A percentile compares a stretch with the other conserved stretches of the same genome.
These are phyloP conservation scores for Friedmanniomyces endolithicus DNA, from an alignment of 495 filamentous ascomycete species.

Conservation along the genomic window DNA sequence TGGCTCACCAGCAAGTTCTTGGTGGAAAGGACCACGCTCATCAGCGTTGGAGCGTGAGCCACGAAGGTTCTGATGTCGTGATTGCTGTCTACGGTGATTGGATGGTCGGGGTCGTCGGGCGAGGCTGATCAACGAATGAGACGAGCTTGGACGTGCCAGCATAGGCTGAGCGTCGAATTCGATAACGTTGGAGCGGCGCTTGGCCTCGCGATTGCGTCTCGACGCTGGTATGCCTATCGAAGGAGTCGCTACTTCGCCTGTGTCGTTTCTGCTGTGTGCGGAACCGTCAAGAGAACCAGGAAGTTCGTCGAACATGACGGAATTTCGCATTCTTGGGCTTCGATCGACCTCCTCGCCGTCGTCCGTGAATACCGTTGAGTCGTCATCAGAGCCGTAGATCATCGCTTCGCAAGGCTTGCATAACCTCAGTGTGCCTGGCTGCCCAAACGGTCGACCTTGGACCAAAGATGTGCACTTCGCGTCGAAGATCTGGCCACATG, in stretches of 20 bases:
- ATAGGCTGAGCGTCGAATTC: slow-evolving; percentile 70
- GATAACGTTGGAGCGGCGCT: slow-evolving; percentile 73
- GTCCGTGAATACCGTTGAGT: slow-evolving; percentile 49
- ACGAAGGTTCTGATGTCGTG: slow-evolving; percentile 64
- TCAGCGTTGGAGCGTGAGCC: slow-evolving; percentile 45
- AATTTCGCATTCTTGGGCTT: slow-evolving; percentile 5
- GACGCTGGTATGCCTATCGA: slow-evolving; percentile 41
- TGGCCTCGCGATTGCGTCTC: slow-evolving; percentile 65
- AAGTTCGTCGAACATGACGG: slow-evolving; percentile 4
- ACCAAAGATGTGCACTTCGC: slow-evolving; percentile 89
- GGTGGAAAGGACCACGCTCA: slow-evolving; percentile 84
- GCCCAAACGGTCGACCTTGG: slow-evolving; percentile 74
- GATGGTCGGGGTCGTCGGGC: slow-evolving; percentile 57
- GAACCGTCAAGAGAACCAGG: neutral
- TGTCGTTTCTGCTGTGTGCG: neutral
- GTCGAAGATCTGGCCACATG: slow-evolving; percentile 92
- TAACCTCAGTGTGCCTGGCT: slow-evolving; percentile 71
- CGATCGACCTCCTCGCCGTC: slow-evolving; percentile 10
- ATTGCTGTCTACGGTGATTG: slow-evolving; percentile 71
- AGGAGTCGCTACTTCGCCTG: slow-evolving; percentile 28
- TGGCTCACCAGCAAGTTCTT: slow-evolving; percentile 51
- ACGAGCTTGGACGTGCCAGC: slow-evolving; percentile 72
- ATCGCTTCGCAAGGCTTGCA: slow-evolving; percentile 92
- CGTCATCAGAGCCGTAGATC: slow-evolving; percentile 79
- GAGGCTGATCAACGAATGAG: slow-evolving; percentile 74